Evolutionary conservation across 2,329 filamentous ascomycete genomes (phyloP).

Genomic region (Corniculantispora saksenae): DNA sequence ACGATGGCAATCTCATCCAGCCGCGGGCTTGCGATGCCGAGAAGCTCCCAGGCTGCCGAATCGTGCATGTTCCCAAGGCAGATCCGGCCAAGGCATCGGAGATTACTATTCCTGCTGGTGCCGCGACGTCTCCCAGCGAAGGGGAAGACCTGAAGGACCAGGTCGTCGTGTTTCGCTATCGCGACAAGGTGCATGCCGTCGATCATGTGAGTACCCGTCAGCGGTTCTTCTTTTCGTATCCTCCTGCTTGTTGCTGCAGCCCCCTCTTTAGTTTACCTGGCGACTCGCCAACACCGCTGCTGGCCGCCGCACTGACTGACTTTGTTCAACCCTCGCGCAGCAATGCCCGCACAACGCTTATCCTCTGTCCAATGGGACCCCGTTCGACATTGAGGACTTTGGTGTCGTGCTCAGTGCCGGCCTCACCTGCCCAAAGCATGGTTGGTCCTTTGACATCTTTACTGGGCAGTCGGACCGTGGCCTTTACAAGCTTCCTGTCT

Average conservation of each 20-base stretch:
- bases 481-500: constrained; percentile 61
- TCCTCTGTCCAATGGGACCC: constrained; percentile 61
- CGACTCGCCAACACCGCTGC: no score
- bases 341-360: constrained; percentile 69
- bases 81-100: constrained; percentile 39
- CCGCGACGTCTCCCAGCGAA: constrained; percentile 28
- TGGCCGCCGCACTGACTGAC: no score
- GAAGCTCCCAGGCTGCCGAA: constrained; percentile 58
- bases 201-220: constrained; percentile 59
- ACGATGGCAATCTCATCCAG: constrained; percentile 40
- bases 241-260: no score
- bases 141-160: constrained; percentile 53
- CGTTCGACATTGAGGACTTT: constrained; percentile 75
- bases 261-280: no score
- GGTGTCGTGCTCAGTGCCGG: constrained; percentile 63
- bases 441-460: constrained; percentile 70
- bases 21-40: constrained; percentile 38
- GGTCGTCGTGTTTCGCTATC: constrained; percentile 66
- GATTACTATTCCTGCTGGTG: constrained; percentile 37
- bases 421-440: constrained; percentile 67
- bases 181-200: constrained; percentile 64
- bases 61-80: constrained; percentile 51
- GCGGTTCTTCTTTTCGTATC: no score
- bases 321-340: no score
- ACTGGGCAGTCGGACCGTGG: constrained; percentile 63